Percentiles rank a stretch among this genome's conserved stretches.
phyloP scores from a whole-genome alignment of 768 basidiomycete genomes.

The Suillus subluteus region DNA sequence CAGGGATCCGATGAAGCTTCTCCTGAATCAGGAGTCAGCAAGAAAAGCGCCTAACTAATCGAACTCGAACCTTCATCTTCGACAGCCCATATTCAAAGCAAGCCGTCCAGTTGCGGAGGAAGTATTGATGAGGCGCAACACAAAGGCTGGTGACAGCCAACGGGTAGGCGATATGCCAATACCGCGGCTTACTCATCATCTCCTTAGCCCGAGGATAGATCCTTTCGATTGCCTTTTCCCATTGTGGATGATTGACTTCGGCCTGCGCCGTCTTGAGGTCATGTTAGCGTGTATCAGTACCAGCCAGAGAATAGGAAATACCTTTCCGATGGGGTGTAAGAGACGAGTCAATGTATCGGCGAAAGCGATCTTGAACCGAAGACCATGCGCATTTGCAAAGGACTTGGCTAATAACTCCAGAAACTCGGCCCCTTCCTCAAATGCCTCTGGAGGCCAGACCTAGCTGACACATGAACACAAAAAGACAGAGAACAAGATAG shows the following conservation, averaged over 20 bases:
- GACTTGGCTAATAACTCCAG: conserved; percentile 81
- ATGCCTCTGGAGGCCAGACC: conserved; percentile 94
- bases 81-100: conserved; percentile 73
- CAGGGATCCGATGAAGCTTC: conserved; percentile 64
- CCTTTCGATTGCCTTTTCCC: conserved; percentile 88
- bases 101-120: conserved; percentile 78
- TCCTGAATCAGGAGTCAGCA: conserved; percentile 55
- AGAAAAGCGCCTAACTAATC: conserved; percentile 6
- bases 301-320: conserved; percentile 28
- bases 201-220: conserved; percentile 83
- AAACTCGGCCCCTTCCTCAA: conserved; percentile 93
- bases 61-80: conserved; percentile 73
- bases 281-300: background rate
- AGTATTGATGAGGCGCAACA: conserved; percentile 84
- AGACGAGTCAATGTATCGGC: conserved; percentile 79
- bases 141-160: conserved; percentile 83
- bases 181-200: conserved; percentile 86
- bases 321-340: conserved; percentile 89
- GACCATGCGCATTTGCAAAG: conserved; percentile 83
- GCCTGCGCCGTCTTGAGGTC: conserved; percentile 80
- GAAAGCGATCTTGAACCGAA: conserved; percentile 80
- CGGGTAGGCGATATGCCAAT: conserved; percentile 88
- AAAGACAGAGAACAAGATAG: background rate
- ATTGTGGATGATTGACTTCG: conserved; percentile 93
- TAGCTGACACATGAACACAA: conserved; percentile 30